Base-by-base conservation (phyloP, 352 stramenopile species). In the Pythium aristosporum region DNA sequence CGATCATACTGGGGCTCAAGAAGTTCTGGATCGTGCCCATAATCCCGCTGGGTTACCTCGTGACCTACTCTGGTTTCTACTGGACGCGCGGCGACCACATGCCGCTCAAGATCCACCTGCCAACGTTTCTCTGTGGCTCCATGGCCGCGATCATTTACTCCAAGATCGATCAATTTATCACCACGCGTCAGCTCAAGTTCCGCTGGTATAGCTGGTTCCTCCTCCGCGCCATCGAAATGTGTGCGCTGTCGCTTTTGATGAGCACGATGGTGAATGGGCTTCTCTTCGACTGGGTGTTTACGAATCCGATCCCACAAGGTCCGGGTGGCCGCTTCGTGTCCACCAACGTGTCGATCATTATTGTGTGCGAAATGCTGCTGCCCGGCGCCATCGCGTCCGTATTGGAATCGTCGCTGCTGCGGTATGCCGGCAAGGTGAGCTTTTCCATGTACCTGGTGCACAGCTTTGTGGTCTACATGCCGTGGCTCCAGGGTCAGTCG, bases 381-480 rank as follows among this genome's bases (percentile, higher is more conserved):
- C 73, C 71, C 10, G 69, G 63, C 4, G 11, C 59, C 4, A n/a
- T 80, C 13, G 51, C 74, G 11, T 63, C 55, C 0, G 20, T 68
- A 2, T 62, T 78, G 28, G 74, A 81, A 50, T 81, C 68, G 71
- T 71, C 54, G 43, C 30, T 73, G 51, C 43, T 77, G 16, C 64
- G 67, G 1, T 73, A 59, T 53, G 65, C 60, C n/a, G 71, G 74
- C 59, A 78, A 81, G 30, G 54, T 81, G 36, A 78, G 71, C 57
- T 81, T 73, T 47, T 81, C 74, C 6, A 60, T 76, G 36, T 81
- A 81, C 58, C 42, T 81, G 62, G 62, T 81, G 2, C 74, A 78
- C 62, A 82, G 65, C 52, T 85, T 87, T 54, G 75, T 77, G 41
- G 57, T 75, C 32, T 71, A 75, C 64, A 30, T 48, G 25, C 16